Base-by-base conservation (phyloP, 2,329 filamentous ascomycete species). In the Scopulariopsis brevicaulis region DNA sequence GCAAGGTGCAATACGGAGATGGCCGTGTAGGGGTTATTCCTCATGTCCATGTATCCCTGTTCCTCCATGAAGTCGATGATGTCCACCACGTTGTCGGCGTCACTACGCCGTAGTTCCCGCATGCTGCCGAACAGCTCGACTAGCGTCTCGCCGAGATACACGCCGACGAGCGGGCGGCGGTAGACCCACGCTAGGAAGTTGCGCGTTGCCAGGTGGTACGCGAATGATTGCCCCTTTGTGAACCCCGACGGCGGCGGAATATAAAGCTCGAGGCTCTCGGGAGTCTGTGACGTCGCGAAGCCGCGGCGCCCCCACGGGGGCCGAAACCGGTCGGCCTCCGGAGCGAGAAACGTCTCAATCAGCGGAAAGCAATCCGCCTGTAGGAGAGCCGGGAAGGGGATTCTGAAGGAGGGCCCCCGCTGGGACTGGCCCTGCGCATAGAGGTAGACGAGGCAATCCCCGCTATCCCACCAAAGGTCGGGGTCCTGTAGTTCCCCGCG, bases 111-210 rank as follows among this genome's bases (percentile, higher is more conserved):
- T 64, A 84, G 87, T 50, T 85, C 74, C 46, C 81, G 73, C 74
- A 92, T 80, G 61, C 81, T 82, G 59, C 82, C 77, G 62, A 87
- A 73, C n/a, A 93, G 74, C 25, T 77, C 76, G 15, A 86, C 77
- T 11, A 92, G 71, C 0, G 87, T 78, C 22, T 71, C 70, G 1
- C 88, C 87, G 20, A 94, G 77, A 57, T 81, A 78, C 40, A 77
- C 72, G 6, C 87, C 89, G 1, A 90, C 87, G 37, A 92, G 67
- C 0, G 88, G 82, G 60, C 80, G 80, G 3, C 80, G 74, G 59
- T 82, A 79, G 1, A 89, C 68, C 75, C 85, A 91, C 3, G 89
- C 88, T 59, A 92, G 86, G 63, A 90, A 82, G 65, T 93, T 93
- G 15, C 89, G 80, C 3, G 83, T 88, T 1, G 84, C 81, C 5